These are phyloP conservation scores for Rhizopogon parksii DNA, from an alignment of 1,284 basidiomycete species.

Conservation along the genomic window DNA sequence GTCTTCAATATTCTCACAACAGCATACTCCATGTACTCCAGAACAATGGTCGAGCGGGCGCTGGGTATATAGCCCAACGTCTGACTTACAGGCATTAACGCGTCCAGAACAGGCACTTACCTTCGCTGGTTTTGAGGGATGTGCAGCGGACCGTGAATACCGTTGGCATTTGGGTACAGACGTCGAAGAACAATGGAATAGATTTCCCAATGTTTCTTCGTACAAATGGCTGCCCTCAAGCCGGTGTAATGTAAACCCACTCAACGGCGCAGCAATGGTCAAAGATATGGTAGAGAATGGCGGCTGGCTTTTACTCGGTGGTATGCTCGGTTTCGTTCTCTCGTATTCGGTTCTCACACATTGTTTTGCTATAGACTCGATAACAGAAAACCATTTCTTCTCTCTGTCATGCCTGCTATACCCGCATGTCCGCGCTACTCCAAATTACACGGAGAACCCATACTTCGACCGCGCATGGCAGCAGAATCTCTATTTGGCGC, in stretches of 20 bases:
- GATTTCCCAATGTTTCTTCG: constrained; percentile 44
- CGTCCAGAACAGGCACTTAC: constrained; percentile 36
- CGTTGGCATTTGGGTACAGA: constrained; percentile 56
- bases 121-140: constrained; percentile 51
- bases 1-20: constrained; percentile 20
- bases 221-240: constrained; percentile 46
- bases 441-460: constrained; percentile 46
- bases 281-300: constrained; percentile 57
- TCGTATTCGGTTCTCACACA: constrained; percentile 6
- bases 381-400: constrained; percentile 66
- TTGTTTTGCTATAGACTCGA: constrained; percentile 40
- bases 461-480: constrained; percentile 58
- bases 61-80: constrained; percentile 36
- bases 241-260: constrained; percentile 35
- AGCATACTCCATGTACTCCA: constrained; percentile 33
- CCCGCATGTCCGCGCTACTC: constrained; percentile 59
- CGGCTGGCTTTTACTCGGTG: constrained; percentile 59
- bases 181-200: constrained; percentile 37
- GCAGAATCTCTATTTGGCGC: constrained; percentile 54
- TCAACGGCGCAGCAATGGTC: constrained; percentile 38
- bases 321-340: constrained; percentile 28
- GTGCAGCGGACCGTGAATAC: constrained; percentile 54
- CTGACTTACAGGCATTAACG: constrained; percentile 31
- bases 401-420: constrained; percentile 58
- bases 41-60: constrained; percentile 36